A percentile compares a stretch with the other conserved stretches of the same genome.
phyloP scores from a whole-genome alignment of 106 monocot species.

The Hemerocallis citrina region DNA sequence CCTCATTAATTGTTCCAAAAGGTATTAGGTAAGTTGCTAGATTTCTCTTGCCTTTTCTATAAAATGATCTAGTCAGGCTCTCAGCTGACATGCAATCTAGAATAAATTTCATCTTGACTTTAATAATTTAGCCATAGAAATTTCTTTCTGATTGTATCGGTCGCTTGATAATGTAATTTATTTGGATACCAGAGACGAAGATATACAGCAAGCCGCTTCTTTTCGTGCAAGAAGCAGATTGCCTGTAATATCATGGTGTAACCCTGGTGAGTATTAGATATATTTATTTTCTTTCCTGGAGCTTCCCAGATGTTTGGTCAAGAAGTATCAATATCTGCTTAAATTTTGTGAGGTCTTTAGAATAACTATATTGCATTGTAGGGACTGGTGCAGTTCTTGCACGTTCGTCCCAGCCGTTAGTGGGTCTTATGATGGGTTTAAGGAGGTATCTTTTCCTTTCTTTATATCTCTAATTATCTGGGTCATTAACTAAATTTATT shows the following conservation, averaged over 20 bases:
- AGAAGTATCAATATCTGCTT: not conserved
- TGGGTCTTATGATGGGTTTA: conserved; percentile 86
- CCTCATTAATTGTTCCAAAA: conserved; percentile 68
- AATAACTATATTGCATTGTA: conserved; percentile 12
- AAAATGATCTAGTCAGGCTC: not conserved
- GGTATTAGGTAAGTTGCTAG: conserved; percentile 56
- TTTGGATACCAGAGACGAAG: conserved; percentile 62
- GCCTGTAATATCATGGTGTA: conserved; percentile 92
- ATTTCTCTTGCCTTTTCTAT: not conserved
- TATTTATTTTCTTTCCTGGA: not conserved
- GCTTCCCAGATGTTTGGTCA: not conserved
- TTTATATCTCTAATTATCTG: not conserved
- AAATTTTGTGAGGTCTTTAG: not conserved
- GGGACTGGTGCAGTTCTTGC: conserved; percentile 90
- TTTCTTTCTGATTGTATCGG: not conserved
- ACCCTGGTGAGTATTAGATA: conserved; percentile 49
- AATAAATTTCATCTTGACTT: not conserved
- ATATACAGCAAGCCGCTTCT: conserved; percentile 68
- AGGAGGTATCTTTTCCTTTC: conserved; percentile 42
- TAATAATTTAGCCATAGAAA: not conserved
- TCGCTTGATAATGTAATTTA: conserved; percentile 3
- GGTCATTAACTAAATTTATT: not conserved
- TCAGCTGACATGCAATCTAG: not conserved
- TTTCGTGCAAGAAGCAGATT: conserved; percentile 77
- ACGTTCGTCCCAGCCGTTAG: conserved; percentile 91